Percentiles rank a stretch among this genome's conserved stretches.
phyloP scores from a whole-genome alignment of 352 stramenopile species.

The Phytophthora idaei region DNA sequence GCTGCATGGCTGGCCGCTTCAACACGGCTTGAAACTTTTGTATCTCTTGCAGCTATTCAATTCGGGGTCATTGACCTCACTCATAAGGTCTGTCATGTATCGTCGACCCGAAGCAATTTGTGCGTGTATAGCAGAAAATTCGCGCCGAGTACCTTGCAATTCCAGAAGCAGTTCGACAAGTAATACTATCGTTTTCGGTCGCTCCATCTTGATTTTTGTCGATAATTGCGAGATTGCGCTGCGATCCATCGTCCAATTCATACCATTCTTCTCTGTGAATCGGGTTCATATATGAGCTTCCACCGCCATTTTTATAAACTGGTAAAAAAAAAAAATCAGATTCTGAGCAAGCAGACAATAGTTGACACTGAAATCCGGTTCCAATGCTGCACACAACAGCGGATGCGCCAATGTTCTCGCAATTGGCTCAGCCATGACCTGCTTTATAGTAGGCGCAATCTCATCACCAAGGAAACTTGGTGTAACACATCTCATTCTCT shows the following conservation, averaged over 20 bases:
- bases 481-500: not conserved
- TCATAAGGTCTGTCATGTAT: not conserved
- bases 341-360: not conserved
- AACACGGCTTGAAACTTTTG: not conserved
- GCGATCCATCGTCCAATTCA: slow-evolving; percentile 5
- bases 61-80: not conserved
- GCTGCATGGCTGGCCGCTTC: not conserved
- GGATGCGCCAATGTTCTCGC: not conserved
- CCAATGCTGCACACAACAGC: slow-evolving; percentile 4
- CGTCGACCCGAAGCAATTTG: not conserved
- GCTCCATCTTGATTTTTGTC: not conserved
- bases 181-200: not conserved
- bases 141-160: not conserved
- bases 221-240: slow-evolving; percentile 1
- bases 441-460: slow-evolving; percentile 9
- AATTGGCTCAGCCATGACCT: slow-evolving; percentile 7
- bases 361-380: not conserved
- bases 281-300: slow-evolving; percentile 1
- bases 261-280: slow-evolving; percentile 10
- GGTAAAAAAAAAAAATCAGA: too few relatives aligned
- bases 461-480: slow-evolving; percentile 1
- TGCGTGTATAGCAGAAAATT: not conserved
- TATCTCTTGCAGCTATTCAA: not conserved
- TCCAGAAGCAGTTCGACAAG: not conserved
- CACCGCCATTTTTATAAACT: slow-evolving; percentile 13